Percentiles rank a stretch among this genome's conserved stretches.
These are phyloP conservation scores for Gremmenia infestans DNA, from an alignment of 2,329 filamentous ascomycete species.

Conservation along the genomic window DNA sequence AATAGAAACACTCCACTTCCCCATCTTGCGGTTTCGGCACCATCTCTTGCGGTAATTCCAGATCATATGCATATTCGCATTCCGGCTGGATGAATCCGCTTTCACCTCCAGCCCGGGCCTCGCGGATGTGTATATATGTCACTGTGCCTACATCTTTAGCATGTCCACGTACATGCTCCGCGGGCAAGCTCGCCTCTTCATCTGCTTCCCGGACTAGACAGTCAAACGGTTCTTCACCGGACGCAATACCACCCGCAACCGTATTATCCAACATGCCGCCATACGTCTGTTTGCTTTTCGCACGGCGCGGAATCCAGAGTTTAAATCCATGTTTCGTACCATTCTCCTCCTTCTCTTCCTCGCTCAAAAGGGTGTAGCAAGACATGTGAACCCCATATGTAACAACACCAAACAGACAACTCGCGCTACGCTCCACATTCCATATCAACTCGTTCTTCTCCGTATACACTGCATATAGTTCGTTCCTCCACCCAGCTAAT, in stretches of 20 bases:
- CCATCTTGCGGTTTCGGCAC: conserved; percentile 75
- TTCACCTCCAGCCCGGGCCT: conserved; percentile 73
- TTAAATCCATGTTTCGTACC: conserved; percentile 52
- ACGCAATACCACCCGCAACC: conserved; percentile 77
- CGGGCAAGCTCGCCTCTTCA: conserved; percentile 82
- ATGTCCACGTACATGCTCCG: conserved; percentile 57
- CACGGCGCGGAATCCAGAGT: conserved; percentile 79
- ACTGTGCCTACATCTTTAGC: conserved; percentile 62
- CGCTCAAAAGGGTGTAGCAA: conserved; percentile 51
- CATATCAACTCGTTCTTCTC: conserved; percentile 58
- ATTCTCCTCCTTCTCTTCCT: conserved; percentile 29
- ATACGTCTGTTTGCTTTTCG: conserved; percentile 78
- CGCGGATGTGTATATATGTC: conserved; percentile 80
- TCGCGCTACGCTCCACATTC: conserved; percentile 71
- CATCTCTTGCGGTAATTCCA: conserved; percentile 66
- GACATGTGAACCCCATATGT: conserved; percentile 81
- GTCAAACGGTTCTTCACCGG: conserved; percentile 74
- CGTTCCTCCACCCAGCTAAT: conserved; percentile 73
- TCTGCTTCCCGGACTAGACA: conserved; percentile 79
- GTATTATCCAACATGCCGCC: conserved; percentile 92
- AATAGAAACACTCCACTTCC: conserved; percentile 80
- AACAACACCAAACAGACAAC: conserved; percentile 68
- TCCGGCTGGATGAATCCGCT: conserved; percentile 82
- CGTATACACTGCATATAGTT: conserved; percentile 74
- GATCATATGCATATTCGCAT: conserved; percentile 85